These are phyloP conservation scores for Cadophora sp. DNA, from an alignment of 2,329 filamentous ascomycete genomes.

Conservation along the genomic window DNA sequence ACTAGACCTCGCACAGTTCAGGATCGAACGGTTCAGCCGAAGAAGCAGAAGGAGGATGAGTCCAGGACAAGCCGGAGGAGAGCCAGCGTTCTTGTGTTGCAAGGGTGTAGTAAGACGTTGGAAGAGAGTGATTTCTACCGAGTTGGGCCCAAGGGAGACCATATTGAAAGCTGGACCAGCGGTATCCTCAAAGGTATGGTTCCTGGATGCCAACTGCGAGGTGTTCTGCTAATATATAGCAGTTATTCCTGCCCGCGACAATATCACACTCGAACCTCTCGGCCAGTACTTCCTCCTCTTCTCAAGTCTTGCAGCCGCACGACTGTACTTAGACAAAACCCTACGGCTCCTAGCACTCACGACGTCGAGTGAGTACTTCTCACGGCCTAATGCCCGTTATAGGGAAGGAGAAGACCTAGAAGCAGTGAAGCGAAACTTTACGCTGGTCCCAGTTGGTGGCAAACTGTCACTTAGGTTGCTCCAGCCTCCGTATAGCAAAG, in stretches of 20 bases:
- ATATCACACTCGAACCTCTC: constrained; percentile 65
- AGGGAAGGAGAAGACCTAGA: constrained; percentile 55
- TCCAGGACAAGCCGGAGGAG: neutral
- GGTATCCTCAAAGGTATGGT: constrained; percentile 63
- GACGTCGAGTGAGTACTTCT: constrained; percentile 42
- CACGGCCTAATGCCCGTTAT: constrained; percentile 50
- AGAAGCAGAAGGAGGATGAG: neutral
- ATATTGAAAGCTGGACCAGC: constrained; percentile 72
- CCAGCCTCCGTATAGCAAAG: constrained; percentile 45
- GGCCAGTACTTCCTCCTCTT: constrained; percentile 77
- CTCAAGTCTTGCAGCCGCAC: constrained; percentile 62
- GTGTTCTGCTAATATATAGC: constrained; percentile 14
- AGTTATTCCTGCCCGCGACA: constrained; percentile 67
- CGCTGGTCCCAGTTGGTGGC: constrained; percentile 53
- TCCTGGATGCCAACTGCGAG: neutral
- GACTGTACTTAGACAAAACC: constrained; percentile 64
- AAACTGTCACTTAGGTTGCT: constrained; percentile 46
- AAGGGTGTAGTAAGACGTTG: constrained; percentile 64
- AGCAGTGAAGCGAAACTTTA: constrained; percentile 55
- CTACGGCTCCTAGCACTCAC: constrained; percentile 53
- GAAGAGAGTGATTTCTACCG: constrained; percentile 74
- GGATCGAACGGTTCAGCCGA: too few species aligned
- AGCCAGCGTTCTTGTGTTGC: constrained; percentile 57
- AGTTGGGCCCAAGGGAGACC: constrained; percentile 64
- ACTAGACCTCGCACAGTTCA: neutral